phyloP scores from a whole-genome alignment of 257 asterid genomes.

The Solanum phureja region DNA sequence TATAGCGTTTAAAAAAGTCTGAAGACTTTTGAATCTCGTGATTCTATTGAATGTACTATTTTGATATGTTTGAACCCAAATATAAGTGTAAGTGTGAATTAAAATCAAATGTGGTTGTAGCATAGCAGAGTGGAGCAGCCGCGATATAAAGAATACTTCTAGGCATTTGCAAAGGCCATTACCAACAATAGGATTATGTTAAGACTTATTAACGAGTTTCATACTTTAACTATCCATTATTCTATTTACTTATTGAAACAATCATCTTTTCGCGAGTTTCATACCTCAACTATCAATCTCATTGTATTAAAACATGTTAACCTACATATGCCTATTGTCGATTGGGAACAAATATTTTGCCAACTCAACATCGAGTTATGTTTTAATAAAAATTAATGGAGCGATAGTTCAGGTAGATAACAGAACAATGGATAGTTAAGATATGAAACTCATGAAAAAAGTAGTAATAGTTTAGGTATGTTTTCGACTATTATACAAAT shows the following conservation, averaged over 20 bases:
- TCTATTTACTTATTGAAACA: no score
- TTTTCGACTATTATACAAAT: background rate
- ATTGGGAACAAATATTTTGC: background rate
- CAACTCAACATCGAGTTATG: rapidly evolving
- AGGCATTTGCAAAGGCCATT: background rate
- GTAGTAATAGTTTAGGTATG: background rate
- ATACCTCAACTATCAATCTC: no score
- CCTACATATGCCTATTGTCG: background rate
- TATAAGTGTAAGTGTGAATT: background rate
- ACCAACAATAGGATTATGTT: no score
- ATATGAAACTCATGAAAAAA: no score
- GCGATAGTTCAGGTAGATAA: background rate
- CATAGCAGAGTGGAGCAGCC: background rate
- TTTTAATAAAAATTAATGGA: background rate
- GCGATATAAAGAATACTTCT: background rate
- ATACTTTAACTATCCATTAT: no score
- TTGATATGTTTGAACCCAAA: rapidly evolving
- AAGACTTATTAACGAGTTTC: no score
- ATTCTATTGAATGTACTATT: background rate
- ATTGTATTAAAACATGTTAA: background rate
- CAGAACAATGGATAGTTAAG: no score
- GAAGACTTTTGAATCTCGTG: rapidly evolving
- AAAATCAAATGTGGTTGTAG: background rate
- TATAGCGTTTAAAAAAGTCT: rapidly evolving
- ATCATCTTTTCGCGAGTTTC: no score